phyloP scores from a whole-genome alignment of 2,329 filamentous ascomycete genomes.

The Botrytis pseudocinerea region DNA sequence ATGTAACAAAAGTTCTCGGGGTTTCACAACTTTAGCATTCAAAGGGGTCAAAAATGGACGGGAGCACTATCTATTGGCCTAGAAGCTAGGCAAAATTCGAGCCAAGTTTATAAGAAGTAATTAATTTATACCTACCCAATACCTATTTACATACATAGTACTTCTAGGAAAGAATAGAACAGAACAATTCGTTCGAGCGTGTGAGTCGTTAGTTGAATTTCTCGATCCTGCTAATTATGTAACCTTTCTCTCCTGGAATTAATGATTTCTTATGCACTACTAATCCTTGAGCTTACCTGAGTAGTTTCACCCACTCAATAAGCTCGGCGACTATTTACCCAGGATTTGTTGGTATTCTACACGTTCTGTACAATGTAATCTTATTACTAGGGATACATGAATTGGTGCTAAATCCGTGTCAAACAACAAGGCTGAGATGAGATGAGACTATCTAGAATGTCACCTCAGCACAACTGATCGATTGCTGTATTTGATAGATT shows the following conservation, averaged over 20 bases:
- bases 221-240: background rate
- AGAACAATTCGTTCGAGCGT: background rate
- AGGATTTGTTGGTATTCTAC: background rate
- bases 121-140: constrained; percentile 7
- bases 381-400: background rate
- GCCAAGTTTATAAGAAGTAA: constrained; percentile 1
- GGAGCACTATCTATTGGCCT: constrained; percentile 16
- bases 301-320: background rate
- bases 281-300: background rate
- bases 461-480: background rate
- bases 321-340: background rate
- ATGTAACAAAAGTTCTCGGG: constrained; percentile 11
- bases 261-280: background rate
- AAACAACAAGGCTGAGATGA: background rate
- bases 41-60: constrained; percentile 19
- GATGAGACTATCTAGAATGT: background rate
- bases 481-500: background rate
- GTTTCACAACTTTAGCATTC: constrained; percentile 13
- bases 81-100: background rate
- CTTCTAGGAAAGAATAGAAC: background rate
- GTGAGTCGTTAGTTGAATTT: background rate
- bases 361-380: background rate
- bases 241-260: background rate
- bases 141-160: background rate
- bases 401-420: background rate